phyloP scores from a whole-genome alignment of 768 basidiomycete genomes.

The Pholiota molesta region DNA sequence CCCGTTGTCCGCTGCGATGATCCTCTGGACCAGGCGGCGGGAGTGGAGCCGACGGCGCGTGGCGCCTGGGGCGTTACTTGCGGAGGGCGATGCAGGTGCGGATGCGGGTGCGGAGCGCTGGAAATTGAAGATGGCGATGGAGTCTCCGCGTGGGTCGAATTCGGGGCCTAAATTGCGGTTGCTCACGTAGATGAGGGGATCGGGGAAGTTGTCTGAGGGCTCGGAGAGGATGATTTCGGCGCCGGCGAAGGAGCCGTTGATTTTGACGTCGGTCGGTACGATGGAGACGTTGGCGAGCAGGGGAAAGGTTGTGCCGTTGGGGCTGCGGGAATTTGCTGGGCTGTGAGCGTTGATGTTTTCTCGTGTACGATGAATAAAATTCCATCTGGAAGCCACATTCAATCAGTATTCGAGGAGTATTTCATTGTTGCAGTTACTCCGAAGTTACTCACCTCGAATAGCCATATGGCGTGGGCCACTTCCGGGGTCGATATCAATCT shows the following conservation, averaged over 20 bases:
- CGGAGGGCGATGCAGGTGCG: neutral
- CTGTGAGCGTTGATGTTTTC: conserved; percentile 53
- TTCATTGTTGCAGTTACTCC: neutral
- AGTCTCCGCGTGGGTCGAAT: conserved; percentile 54
- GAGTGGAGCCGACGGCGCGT: neutral
- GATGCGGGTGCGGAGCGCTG: conserved; percentile 25
- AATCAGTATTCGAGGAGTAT: neutral
- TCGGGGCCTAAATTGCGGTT: conserved; percentile 55
- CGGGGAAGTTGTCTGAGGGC: conserved; percentile 43
- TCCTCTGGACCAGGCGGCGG: neutral
- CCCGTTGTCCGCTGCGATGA: neutral
- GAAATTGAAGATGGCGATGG: conserved; percentile 61
- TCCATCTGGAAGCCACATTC: conserved; percentile 32
- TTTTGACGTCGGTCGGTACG: conserved; percentile 34
- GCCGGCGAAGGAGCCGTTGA: conserved; percentile 42
- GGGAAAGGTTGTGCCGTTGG: conserved; percentile 48
- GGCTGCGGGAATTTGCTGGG: conserved; percentile 57
- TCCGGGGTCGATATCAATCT: conserved; percentile 52
- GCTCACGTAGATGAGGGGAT: conserved; percentile 61
- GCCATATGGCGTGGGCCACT: conserved; percentile 55
- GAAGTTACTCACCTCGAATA: conserved; percentile 20
- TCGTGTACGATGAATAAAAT: conserved; percentile 55
- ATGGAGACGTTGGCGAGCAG: conserved; percentile 54
- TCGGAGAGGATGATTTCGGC: conserved; percentile 63
- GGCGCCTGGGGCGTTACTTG: neutral